These are phyloP conservation scores for Tolypocladium pustulatum DNA, from an alignment of 2,329 filamentous ascomycete species.

Conservation along the genomic window DNA sequence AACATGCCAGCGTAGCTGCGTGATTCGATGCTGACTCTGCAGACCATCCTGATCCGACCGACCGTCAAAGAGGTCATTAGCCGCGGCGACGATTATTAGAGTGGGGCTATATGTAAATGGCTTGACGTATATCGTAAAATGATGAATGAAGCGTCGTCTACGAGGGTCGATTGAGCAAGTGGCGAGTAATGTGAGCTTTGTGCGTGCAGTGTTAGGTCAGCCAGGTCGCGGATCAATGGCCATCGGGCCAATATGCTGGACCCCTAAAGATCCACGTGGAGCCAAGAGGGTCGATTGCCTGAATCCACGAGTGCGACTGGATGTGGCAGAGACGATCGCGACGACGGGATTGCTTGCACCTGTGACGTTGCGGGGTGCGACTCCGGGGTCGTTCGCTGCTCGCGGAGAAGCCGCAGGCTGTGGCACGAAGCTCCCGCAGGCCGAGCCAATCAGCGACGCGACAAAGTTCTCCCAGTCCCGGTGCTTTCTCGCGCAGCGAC, in stretches of 20 bases:
- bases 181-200: background rate
- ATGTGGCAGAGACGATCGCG: background rate
- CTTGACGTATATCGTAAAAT: background rate
- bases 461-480: conserved; percentile 3
- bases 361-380: background rate
- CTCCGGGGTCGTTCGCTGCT: background rate
- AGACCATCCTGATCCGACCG: conserved; percentile 69
- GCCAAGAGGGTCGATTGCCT: background rate
- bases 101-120: background rate
- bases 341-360: background rate
- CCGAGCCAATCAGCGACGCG: conserved; percentile 4
- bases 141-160: background rate
- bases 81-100: conserved; percentile 72
- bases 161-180: background rate
- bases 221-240: background rate
- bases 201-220: background rate
- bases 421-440: background rate
- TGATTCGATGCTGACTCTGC: background rate
- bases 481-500: conserved; percentile 6
- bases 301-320: background rate
- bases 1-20: no score
- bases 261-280: background rate
- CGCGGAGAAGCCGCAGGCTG: background rate
- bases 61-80: conserved; percentile 82
- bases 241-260: background rate